Evolutionary conservation across 768 basidiomycete genomes (phyloP).

Genomic region (Serpula lacrymans): DNA sequence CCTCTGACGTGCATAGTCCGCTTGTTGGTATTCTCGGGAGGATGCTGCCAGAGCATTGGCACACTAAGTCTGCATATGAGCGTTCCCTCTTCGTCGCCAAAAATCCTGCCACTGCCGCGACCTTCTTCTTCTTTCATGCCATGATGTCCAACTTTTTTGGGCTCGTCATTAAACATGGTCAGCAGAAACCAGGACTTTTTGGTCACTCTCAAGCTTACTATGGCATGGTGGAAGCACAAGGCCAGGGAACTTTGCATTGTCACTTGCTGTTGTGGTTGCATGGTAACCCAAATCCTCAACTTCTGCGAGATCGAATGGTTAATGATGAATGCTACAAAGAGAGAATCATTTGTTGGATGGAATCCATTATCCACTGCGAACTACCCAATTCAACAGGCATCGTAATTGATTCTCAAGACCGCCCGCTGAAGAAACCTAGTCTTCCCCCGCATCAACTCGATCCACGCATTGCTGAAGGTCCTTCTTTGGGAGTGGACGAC

Average conservation of each 20-base stretch:
- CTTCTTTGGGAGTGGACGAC: neutral
- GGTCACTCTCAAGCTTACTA: constrained; percentile 31
- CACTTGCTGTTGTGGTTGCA: constrained; percentile 36
- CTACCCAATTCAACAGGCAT: constrained; percentile 4
- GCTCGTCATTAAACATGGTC: neutral
- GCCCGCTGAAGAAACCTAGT: neutral
- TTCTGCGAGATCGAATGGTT: neutral
- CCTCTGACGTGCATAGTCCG: constrained; percentile 16
- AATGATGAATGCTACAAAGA: neutral
- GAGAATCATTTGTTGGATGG: neutral
- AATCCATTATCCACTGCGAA: constrained; percentile 3
- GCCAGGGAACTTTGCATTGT: constrained; percentile 34
- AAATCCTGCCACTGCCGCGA: constrained; percentile 19
- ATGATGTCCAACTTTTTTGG: constrained; percentile 16
- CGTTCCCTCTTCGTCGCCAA: constrained; percentile 8
- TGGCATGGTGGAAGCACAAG: constrained; percentile 40
- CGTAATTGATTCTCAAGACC: neutral
- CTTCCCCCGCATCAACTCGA: neutral
- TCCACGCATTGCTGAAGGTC: neutral
- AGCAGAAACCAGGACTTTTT: constrained; percentile 19
- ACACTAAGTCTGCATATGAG: neutral
- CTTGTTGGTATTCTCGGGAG: constrained; percentile 11
- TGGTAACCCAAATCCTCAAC: neutral
- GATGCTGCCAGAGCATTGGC: neutral
- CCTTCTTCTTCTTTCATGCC: constrained; percentile 17